Percentiles rank a stretch among this genome's conserved stretches.
Conservation (phyloP, 768 basidiomycete species). For the Suillus fuscotomentosus region DNA sequence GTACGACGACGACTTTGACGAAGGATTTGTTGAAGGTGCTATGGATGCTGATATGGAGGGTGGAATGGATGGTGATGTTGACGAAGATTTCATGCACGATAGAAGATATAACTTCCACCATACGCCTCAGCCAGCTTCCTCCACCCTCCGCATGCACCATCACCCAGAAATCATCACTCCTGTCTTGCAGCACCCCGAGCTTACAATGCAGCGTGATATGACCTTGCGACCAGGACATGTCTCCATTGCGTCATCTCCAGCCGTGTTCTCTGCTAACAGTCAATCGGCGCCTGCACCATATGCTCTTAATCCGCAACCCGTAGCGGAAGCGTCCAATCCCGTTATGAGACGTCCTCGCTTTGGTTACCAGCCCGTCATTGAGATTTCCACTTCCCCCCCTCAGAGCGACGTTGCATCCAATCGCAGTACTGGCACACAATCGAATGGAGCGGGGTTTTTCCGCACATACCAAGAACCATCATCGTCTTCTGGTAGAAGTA, state of each 20-base stretch:
- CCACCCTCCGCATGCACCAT: conserved; percentile 5
- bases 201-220: conserved; percentile 28
- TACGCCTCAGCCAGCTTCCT: conserved; percentile 1
- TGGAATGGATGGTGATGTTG: conserved; percentile 43
- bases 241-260: conserved; percentile 8
- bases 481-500: conserved; percentile 39
- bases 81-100: conserved; percentile 41
- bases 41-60: conserved; percentile 33
- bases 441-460: conserved; percentile 61
- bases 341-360: conserved; percentile 40
- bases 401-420: conserved; percentile 61
- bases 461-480: conserved; percentile 50
- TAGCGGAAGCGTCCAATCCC: conserved; percentile 36
- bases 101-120: conserved; percentile 27
- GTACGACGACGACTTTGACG: conserved; percentile 49
- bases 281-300: conserved; percentile 6
- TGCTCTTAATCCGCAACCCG: conserved; percentile 33
- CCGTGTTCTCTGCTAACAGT: neutral
- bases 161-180: conserved; percentile 14
- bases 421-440: conserved; percentile 50
- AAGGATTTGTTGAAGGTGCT: conserved; percentile 30
- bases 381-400: conserved; percentile 57
- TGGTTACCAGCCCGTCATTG: conserved; percentile 58
- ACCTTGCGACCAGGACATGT: conserved; percentile 23
- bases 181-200: conserved; percentile 20